These are phyloP conservation scores for Metarhizium robertsii DNA, from an alignment of 2,329 filamentous ascomycete genomes.

Conservation along the genomic window DNA sequence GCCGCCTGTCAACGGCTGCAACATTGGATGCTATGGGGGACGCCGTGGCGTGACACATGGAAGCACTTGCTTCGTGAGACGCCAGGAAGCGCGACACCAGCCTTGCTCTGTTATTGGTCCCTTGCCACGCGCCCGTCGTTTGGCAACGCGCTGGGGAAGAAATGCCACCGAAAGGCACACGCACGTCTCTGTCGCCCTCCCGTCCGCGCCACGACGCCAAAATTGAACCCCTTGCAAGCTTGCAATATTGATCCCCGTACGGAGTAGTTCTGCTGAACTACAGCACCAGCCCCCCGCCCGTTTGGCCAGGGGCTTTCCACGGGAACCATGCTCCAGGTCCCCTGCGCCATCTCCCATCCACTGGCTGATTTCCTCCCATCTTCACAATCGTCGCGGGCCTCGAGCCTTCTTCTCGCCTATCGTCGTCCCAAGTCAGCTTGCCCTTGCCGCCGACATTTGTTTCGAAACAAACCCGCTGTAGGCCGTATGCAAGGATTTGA, in stretches of 20 bases:
- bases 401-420: not conserved
- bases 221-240: not conserved
- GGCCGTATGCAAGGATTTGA: not conserved
- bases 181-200: not conserved
- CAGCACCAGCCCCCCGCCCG: not conserved
- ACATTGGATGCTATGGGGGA: too few relatives aligned
- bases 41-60: not conserved
- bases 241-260: not conserved
- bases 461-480: not conserved
- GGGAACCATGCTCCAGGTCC: not conserved
- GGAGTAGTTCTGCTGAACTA: not conserved
- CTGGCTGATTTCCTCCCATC: slow-evolving; percentile 1
- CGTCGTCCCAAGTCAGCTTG: not conserved
- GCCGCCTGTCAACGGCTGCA: too few relatives aligned
- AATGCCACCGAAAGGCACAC: not conserved
- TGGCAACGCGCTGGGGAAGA: not conserved
- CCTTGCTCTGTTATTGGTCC: not conserved
- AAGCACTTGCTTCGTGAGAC: not conserved
- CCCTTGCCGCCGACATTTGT: not conserved
- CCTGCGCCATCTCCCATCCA: not conserved
- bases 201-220: not conserved
- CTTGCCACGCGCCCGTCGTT: not conserved
- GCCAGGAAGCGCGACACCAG: slow-evolving; percentile 1
- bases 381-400: not conserved
- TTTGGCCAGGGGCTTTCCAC: not conserved